Evolutionary conservation across 1,139 yeast genomes (phyloP).

Genomic region (Hansenula sp.): DNA sequence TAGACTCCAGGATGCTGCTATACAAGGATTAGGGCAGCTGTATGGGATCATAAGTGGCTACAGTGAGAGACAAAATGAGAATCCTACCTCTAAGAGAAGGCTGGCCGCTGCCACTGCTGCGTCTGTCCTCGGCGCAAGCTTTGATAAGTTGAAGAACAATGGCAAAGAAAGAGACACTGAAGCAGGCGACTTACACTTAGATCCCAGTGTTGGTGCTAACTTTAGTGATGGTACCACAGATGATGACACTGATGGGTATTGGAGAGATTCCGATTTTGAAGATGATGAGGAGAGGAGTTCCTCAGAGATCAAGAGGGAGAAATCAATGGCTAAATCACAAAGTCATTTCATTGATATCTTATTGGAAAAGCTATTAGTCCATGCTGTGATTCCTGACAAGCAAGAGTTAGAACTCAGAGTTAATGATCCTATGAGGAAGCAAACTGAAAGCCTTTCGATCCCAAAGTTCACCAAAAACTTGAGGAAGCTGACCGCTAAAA

Average conservation of each 20-base stretch:
- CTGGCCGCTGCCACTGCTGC: conserved; percentile 59
- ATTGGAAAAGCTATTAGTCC: conserved; percentile 47
- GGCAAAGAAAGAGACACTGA: conserved; percentile 9
- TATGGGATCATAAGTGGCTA: conserved; percentile 2
- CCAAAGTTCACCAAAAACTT: conserved; percentile 46
- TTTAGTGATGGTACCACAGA: conserved; percentile 17
- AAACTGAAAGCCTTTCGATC: conserved; percentile 48
- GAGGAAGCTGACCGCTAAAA: conserved; percentile 45
- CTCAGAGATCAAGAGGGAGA: conserved; percentile 13
- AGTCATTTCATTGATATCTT: conserved; percentile 57
- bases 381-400: conserved; percentile 44
- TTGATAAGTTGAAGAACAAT: conserved; percentile 35
- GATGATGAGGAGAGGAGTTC: conserved; percentile 10
- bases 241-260: conserved; percentile 24
- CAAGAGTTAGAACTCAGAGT: conserved; percentile 40
- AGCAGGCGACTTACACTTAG: conserved; percentile 1
- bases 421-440: conserved; percentile 41
- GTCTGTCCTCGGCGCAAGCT: conserved; percentile 49
- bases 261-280: conserved; percentile 17
- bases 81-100: conserved; percentile 39
- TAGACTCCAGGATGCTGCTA: conserved; percentile 3
- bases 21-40: conserved; percentile 1
- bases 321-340: conserved; percentile 17
- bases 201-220: conserved; percentile 2
- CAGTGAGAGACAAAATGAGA: conserved; percentile 5